Percentiles rank a stretch among this genome's conserved stretches.
phyloP scores from a whole-genome alignment of 495 filamentous ascomycete genomes.

The Aspergillus asperescens region DNA sequence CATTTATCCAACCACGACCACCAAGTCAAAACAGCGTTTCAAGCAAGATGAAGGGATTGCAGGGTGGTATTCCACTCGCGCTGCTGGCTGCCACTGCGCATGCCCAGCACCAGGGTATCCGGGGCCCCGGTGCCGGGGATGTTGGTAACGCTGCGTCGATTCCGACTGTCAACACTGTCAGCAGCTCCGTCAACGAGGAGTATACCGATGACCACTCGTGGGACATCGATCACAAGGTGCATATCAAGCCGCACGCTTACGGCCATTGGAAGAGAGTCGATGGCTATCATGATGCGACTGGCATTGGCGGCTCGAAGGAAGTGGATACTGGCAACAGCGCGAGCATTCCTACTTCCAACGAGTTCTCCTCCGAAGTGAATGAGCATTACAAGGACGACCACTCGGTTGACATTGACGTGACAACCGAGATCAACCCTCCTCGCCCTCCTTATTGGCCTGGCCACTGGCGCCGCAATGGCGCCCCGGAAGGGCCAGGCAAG shows the following conservation, averaged over 20 bases:
- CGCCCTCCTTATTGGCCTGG: background rate
- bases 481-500: background rate
- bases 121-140: slow-evolving; percentile 14
- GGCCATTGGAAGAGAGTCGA: background rate
- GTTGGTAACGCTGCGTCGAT: slow-evolving; percentile 15
- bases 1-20: slow-evolving; percentile 17
- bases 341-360: slow-evolving; percentile 17
- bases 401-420: slow-evolving; percentile 4
- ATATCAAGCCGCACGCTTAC: background rate
- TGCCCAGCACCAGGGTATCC: slow-evolving; percentile 21
- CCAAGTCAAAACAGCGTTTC: slow-evolving; percentile 5
- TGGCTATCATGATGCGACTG: background rate
- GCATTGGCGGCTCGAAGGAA: slow-evolving; percentile 8
- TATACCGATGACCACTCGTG: slow-evolving; percentile 28
- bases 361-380: slow-evolving; percentile 15
- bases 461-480: background rate
- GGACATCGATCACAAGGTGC: background rate
- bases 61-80: slow-evolving; percentile 37
- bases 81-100: slow-evolving; percentile 35
- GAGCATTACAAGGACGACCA: slow-evolving; percentile 5
- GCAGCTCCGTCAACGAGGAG: slow-evolving; percentile 21
- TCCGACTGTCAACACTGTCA: slow-evolving; percentile 12
- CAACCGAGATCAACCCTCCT: background rate
- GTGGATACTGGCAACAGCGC: slow-evolving; percentile 10
- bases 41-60: slow-evolving; percentile 37